A percentile compares a stretch with the other conserved stretches of the same genome.
These are phyloP conservation scores for Tylopilus rubrobrunneus DNA, from an alignment of 768 basidiomycete genomes.

Conservation along the genomic window DNA sequence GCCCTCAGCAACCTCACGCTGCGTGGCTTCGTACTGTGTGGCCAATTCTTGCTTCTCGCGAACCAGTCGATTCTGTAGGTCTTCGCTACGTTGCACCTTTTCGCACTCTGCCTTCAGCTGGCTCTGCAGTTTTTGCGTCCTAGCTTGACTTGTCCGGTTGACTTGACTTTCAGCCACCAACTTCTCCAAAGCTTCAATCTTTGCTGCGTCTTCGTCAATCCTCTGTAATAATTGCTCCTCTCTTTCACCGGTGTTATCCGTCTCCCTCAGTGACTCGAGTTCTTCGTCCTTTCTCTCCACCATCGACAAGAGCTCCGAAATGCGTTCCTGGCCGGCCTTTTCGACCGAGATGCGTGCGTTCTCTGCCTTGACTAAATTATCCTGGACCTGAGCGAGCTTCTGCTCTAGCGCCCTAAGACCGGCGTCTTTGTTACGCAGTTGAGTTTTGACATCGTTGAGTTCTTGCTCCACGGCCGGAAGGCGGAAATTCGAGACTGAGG, in stretches of 20 bases:
- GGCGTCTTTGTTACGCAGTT: conserved; percentile 41
- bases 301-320: conserved; percentile 39
- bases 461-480: conserved; percentile 55
- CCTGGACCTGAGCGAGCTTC: conserved; percentile 48
- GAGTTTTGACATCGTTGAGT: conserved; percentile 42
- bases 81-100: conserved; percentile 39
- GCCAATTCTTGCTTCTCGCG: conserved; percentile 51
- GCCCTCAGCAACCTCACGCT: conserved; percentile 29
- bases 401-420: conserved; percentile 41
- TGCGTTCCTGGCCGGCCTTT: conserved; percentile 40
- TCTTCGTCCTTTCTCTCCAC: conserved; percentile 62
- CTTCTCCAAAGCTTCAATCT: conserved; percentile 54
- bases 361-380: conserved; percentile 46
- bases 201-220: conserved; percentile 71
- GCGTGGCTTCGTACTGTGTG: conserved; percentile 39
- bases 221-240: conserved; percentile 61
- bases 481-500: conserved; percentile 52
- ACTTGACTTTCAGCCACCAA: conserved; percentile 41
- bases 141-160: conserved; percentile 25
- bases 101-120: conserved; percentile 42
- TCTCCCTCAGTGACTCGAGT: conserved; percentile 39
- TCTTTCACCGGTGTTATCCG: conserved; percentile 40
- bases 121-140: conserved; percentile 39
- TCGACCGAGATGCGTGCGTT: conserved; percentile 60
- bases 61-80: conserved; percentile 42